phyloP scores from a whole-genome alignment of 805 yeast genomes.

The Pichia nanzhaoensis region DNA sequence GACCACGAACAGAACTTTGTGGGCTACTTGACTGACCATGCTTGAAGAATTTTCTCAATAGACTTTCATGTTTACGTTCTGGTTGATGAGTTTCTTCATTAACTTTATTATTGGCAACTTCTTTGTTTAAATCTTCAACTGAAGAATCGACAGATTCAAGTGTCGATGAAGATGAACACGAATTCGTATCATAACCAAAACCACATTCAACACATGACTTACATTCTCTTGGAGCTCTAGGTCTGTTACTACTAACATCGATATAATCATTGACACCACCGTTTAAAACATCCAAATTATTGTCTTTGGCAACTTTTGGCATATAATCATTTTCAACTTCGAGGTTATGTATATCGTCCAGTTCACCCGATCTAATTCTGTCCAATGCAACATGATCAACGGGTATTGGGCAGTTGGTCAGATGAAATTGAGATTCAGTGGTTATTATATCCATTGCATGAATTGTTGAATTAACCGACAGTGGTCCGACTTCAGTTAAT shows the following conservation, averaged over 20 bases:
- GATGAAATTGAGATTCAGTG: slow-evolving; percentile 21
- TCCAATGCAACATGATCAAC: slow-evolving; percentile 30
- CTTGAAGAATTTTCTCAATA: slow-evolving; percentile 10
- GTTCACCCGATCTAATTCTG: slow-evolving; percentile 26
- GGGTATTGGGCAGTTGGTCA: slow-evolving; percentile 27
- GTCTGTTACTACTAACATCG: not conserved
- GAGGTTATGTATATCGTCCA: slow-evolving; percentile 20
- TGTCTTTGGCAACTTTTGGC: slow-evolving; percentile 19
- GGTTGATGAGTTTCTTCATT: not conserved
- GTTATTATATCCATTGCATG: slow-evolving; percentile 23
- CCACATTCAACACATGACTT: slow-evolving; percentile 26
- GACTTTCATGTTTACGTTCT: slow-evolving; percentile 9
- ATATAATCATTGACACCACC: slow-evolving; percentile 4
- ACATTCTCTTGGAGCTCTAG: slow-evolving; percentile 18
- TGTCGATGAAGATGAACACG: slow-evolving; percentile 4
- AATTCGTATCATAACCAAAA: slow-evolving; percentile 16
- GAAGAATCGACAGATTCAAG: not conserved
- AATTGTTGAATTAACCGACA: slow-evolving; percentile 26
- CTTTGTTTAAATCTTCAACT: too few species aligned
- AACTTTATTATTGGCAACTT: too few species aligned
- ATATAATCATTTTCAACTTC: slow-evolving; percentile 27
- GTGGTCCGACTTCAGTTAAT: slow-evolving; percentile 30
- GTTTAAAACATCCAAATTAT: slow-evolving; percentile 4
- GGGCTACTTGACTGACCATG: slow-evolving; percentile 7
- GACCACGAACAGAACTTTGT: slow-evolving; percentile 1